These are phyloP conservation scores for Teratosphaeria nubilosa DNA, from an alignment of 2,329 filamentous ascomycete genomes.

Conservation along the genomic window DNA sequence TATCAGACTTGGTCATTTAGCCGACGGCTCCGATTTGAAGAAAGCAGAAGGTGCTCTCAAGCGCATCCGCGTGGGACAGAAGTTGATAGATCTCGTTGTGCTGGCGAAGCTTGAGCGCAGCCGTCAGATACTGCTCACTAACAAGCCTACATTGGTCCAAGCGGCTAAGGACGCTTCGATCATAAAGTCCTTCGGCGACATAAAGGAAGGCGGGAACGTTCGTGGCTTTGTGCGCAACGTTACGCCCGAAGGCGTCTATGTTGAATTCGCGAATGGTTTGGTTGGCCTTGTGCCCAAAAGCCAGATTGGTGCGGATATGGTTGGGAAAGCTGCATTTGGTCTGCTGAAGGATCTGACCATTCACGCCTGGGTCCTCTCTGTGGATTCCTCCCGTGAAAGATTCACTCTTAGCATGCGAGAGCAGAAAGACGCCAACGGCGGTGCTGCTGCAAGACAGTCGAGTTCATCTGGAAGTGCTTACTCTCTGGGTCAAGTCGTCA, in stretches of 20 bases:
- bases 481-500: slow-evolving; percentile 60
- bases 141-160: slow-evolving; percentile 72
- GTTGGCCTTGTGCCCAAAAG: slow-evolving; percentile 72
- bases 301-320: slow-evolving; percentile 61
- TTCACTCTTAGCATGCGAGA: slow-evolving; percentile 55
- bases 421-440: slow-evolving; percentile 36
- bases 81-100: slow-evolving; percentile 69
- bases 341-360: slow-evolving; percentile 68
- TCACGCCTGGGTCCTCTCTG: slow-evolving; percentile 57
- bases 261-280: slow-evolving; percentile 73
- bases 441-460: slow-evolving; percentile 30
- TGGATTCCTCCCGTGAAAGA: slow-evolving; percentile 60
- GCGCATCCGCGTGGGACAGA: slow-evolving; percentile 75
- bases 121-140: slow-evolving; percentile 64
- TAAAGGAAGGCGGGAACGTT: slow-evolving; percentile 57
- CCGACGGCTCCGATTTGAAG: slow-evolving; percentile 73
- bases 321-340: slow-evolving; percentile 63
- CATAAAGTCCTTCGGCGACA: slow-evolving; percentile 60
- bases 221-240: slow-evolving; percentile 80
- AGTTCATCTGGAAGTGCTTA: slow-evolving; percentile 30
- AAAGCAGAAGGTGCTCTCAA: slow-evolving; percentile 70
- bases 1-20: slow-evolving; percentile 67
- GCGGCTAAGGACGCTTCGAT: slow-evolving; percentile 63
- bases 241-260: slow-evolving; percentile 68
- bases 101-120: slow-evolving; percentile 76